Conservation (phyloP, 176 grass and related monocot species). For the Chrysopogon serrulatus region DNA sequence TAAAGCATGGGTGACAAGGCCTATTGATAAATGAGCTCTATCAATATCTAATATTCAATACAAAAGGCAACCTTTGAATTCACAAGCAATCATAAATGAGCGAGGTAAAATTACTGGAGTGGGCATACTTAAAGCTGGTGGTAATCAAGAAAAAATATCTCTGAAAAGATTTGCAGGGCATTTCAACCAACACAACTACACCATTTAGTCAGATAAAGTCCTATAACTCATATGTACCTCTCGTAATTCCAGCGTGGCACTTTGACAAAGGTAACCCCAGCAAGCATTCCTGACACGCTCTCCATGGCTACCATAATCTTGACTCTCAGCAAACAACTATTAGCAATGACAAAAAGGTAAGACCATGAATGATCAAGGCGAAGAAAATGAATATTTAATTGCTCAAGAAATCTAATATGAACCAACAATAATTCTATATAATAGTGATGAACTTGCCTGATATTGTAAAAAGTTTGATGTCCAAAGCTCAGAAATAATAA, state of each 20-base stretch:
- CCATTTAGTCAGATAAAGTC: conserved; percentile 1
- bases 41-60: neutral
- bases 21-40: conserved; percentile 5
- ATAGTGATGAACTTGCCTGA: conserved; percentile 38
- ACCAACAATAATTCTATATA: neutral
- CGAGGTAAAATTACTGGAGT: neutral
- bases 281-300: conserved; percentile 95
- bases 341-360: neutral
- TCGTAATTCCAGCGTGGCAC: conserved; percentile 81
- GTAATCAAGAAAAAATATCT: neutral
- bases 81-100: neutral
- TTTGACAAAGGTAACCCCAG: conserved; percentile 99
- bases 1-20: neutral
- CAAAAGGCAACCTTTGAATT: neutral
- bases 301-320: conserved; percentile 94
- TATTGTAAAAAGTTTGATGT: conserved; percentile 93
- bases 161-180: neutral
- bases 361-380: neutral
- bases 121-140: neutral
- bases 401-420: neutral
- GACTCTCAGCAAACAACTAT: conserved; percentile 94
- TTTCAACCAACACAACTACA: neutral
- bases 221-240: conserved; percentile 35
- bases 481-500: conserved; percentile 97
- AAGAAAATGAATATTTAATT: neutral